Base-by-base conservation (phyloP, 2,329 filamentous ascomycete species). In the Bipolaris bicolor region DNA sequence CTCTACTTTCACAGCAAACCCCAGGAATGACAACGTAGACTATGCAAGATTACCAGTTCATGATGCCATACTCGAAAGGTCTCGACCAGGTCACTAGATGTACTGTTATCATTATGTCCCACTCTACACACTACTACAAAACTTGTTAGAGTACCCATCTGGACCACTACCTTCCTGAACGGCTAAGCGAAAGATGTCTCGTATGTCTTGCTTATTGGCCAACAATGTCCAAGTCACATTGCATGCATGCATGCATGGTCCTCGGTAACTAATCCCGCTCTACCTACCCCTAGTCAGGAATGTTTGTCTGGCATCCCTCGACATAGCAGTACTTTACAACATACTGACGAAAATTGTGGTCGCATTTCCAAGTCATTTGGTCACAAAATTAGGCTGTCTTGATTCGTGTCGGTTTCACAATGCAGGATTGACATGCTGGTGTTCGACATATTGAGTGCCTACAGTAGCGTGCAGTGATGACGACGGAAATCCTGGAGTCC, bases 151-250 rank as follows among this genome's bases (percentile, higher is more conserved):
- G 24, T 43, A 26, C 13, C 9, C 49, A 26, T 45, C 50, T 31
- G 9, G 31, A 44, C 18, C 31, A 31, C 49, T 39, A 57, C 55
- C 55, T 57, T 57, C 55, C 51, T 33, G n/a, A 57, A 49, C 37
- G 33, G 45, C 45, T 49, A 53, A 57, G 55, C 50, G 50, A 49
- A 33, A 39, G 24, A 31, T 31, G 34, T 49, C 26, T 57, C n/a
- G 5, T 18, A 18, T 26, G n/a, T 24, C 26, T 26, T 34, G 31
- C 33, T 18, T 16, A 57, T 57, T 54, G 50, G 55, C n/a, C 26
- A 16, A 40, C 29, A 33, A 34, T 18, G 22, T 33, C 18, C 26
- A 40, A 44, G 43, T 57, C 55, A 49, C 50, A 34, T 40, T 39
- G 50, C 50, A 57, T 57, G 45, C 39, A 49, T 57, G 39, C 39